phyloP scores from a whole-genome alignment of 2,329 filamentous ascomycete species.

The Bipolaris bicolor region DNA sequence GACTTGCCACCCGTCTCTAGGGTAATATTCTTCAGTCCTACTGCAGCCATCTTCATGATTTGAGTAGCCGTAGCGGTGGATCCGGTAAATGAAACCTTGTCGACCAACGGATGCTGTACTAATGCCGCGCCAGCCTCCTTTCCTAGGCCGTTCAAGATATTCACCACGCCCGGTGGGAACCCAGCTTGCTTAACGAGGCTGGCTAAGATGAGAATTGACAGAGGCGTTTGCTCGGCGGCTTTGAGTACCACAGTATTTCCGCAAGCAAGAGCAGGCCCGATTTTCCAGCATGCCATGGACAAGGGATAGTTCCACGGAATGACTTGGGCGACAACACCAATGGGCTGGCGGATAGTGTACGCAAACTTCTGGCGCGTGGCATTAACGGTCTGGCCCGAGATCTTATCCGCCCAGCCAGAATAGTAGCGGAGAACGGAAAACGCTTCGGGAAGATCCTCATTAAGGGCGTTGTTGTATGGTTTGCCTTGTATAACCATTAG shows the following conservation, averaged over 20 bases:
- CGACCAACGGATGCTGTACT: conserved; percentile 67
- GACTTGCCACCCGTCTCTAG: conserved; percentile 64
- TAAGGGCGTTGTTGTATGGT: conserved; percentile 66
- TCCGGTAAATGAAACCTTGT: conserved; percentile 80
- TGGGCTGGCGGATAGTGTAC: conserved; percentile 60
- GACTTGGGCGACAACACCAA: conserved; percentile 27
- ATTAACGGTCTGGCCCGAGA: conserved; percentile 71
- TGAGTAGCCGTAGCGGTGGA: conserved; percentile 71
- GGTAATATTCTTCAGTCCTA: conserved; percentile 64
- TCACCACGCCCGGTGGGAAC: conserved; percentile 54
- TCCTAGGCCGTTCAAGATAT: conserved; percentile 64
- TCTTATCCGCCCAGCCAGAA: conserved; percentile 77
- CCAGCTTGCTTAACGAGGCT: conserved; percentile 64
- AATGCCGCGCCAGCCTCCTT: conserved; percentile 65
- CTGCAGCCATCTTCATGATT: conserved; percentile 73
- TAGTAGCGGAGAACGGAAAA: conserved; percentile 68
- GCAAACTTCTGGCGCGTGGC: conserved; percentile 71
- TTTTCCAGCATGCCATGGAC: conserved; percentile 57
- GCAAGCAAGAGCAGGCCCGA: conserved; percentile 62
- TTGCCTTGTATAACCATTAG: conserved; percentile 52
- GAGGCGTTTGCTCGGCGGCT: conserved; percentile 62
- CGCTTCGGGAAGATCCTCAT: conserved; percentile 65
- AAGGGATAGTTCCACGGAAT: conserved; percentile 53
- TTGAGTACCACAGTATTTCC: conserved; percentile 63
- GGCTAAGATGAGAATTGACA: conserved; percentile 48